Percentiles rank a stretch among this genome's conserved stretches.
Conservation (phyloP, 2,329 filamentous ascomycete genomes). For the Hansfordia pulvinata region DNA sequence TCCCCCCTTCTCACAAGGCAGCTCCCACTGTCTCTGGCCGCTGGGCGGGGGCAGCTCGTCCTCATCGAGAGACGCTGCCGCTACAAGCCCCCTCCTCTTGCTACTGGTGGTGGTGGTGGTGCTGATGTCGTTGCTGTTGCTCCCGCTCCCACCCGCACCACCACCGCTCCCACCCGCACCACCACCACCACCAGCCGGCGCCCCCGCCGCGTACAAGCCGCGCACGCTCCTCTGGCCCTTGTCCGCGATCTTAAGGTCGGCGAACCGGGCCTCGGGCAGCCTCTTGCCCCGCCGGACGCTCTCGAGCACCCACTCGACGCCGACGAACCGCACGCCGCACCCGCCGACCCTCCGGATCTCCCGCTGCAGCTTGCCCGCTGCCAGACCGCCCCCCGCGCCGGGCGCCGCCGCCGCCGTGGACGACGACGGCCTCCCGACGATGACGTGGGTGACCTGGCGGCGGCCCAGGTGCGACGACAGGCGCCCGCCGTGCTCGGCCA, state of each 20-base stretch:
- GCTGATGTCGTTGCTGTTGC: no score
- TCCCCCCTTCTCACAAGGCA: no score
- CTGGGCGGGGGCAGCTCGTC: slow-evolving; percentile 4
- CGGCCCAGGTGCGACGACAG: slow-evolving; percentile 60
- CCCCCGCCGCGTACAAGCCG: slow-evolving; percentile 24
- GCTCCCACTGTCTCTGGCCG: slow-evolving; percentile 3
- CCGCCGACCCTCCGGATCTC: slow-evolving; percentile 59
- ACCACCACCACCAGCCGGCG: neutral
- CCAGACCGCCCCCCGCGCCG: slow-evolving; percentile 61
- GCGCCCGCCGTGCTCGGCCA: slow-evolving; percentile 60
- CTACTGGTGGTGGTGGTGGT: no score
- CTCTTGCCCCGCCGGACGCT: slow-evolving; percentile 65
- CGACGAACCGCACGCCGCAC: slow-evolving; percentile 63
- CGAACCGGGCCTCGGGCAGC: slow-evolving; percentile 61
- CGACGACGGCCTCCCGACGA: slow-evolving; percentile 46
- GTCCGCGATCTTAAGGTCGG: slow-evolving; percentile 44
- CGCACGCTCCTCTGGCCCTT: slow-evolving; percentile 53
- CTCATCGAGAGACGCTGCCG: neutral
- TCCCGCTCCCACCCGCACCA: no score
- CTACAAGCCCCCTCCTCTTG: neutral
- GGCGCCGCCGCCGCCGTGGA: slow-evolving; percentile 9
- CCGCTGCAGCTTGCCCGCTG: slow-evolving; percentile 66
- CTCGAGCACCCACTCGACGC: slow-evolving; percentile 76
- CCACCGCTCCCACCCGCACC: no score
- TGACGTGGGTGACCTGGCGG: slow-evolving; percentile 71